Conservation (phyloP, 2,329 filamentous ascomycete genomes). For the Pseudomassariella vexata region DNA sequence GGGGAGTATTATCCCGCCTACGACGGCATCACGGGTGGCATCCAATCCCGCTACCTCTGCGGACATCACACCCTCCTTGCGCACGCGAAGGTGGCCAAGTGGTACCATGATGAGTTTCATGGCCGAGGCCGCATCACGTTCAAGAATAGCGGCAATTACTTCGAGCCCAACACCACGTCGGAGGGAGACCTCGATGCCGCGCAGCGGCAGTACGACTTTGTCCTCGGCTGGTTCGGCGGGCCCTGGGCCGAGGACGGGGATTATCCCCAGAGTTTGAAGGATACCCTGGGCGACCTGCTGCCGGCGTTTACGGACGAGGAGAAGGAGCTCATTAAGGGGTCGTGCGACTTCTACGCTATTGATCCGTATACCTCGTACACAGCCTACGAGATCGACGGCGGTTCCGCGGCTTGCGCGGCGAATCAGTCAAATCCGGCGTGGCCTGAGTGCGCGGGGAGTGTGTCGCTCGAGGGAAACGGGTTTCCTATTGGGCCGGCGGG, state of each 20-base stretch:
- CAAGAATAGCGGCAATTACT: constrained; percentile 46
- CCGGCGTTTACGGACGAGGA: constrained; percentile 38
- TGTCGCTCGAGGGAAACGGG: constrained; percentile 38
- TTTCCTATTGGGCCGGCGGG: constrained; percentile 58
- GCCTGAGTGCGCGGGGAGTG: constrained; percentile 48
- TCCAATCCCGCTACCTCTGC: not conserved
- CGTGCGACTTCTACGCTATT: constrained; percentile 50
- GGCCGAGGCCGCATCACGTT: constrained; percentile 43
- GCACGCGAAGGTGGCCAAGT: constrained; percentile 44
- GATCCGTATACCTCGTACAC: constrained; percentile 54
- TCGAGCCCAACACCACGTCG: no score
- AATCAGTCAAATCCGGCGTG: constrained; percentile 38
- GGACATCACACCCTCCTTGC: constrained; percentile 31
- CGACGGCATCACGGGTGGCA: constrained; percentile 26
- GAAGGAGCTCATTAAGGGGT: constrained; percentile 41
- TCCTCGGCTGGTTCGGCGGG: constrained; percentile 44
- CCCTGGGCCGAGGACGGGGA: constrained; percentile 45
- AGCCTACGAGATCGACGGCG: constrained; percentile 39
- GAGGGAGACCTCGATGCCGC: constrained; percentile 38
- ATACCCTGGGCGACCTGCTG: constrained; percentile 37
- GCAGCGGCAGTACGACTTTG: constrained; percentile 39
- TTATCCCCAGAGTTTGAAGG: constrained; percentile 41
- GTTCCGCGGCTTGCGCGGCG: constrained; percentile 40
- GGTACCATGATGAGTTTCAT: constrained; percentile 47
- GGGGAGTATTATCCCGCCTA: constrained; percentile 18